Evolutionary conservation across 2,329 filamentous ascomycete species (phyloP), one percentile per base, ranked within the genome.

Genomic region (Pseudocercospora eumusae): DNA sequence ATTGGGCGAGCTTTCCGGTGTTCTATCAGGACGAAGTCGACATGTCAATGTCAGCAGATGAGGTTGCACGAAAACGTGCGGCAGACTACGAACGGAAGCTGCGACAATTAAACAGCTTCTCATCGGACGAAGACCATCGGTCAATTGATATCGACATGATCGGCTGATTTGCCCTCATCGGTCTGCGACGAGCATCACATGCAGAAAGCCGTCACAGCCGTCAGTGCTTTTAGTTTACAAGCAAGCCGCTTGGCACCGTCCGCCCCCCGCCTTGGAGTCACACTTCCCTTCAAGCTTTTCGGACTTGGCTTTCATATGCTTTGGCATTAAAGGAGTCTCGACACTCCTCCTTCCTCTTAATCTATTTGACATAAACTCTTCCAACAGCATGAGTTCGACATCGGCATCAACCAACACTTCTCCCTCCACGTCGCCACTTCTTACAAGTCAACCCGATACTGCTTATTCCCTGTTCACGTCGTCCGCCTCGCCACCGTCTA

Each of bases 1-100:
- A 74, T 56, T 75, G 73, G 73, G 62, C 67, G 23, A 72, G 65
- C 55, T 75, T 75, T 47, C 69, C 67, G 2, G 72, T 74, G n/a
- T 74, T 75, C 45, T 59, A 70, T 42, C 62, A 64, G 11, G 70
- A 74, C 61, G 73, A 75, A 50, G 66, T 74, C 13, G 72, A 75
- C 53, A 66, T 68, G 66, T 65, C 53, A 36, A 66, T 69, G 27
- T 69, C 69, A 5, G 73, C 70, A 8, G 65, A 68, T n/a, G 69
- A 71, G 25, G 59, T 68, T 44, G 72, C 69, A 25, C 64, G 64
- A 25, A 67, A 67, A 58, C 64, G 66, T 52, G 68, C 69, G 25
- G 65, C 60, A 2, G 68, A 71, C 28, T 71, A 69, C 63, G 69
- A 71, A 62, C 65, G 68, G 49, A 70, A 69, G 59, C n/a, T 68